Percentiles rank a stretch among this genome's conserved stretches.
Evolutionary conservation across 805 yeast genomes (phyloP).

Genomic region (Candida tammaniensis): DNA sequence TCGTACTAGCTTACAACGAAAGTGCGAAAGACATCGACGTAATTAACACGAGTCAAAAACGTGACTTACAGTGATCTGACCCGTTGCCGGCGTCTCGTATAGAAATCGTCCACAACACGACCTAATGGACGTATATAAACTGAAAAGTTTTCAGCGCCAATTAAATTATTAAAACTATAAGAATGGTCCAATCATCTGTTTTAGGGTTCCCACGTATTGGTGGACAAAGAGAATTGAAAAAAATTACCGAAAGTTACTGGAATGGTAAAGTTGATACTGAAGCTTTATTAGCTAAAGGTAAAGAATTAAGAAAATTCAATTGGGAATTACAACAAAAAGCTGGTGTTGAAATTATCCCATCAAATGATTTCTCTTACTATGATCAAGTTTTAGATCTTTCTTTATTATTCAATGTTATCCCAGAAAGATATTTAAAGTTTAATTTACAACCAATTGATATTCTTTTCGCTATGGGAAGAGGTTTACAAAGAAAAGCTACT

Average conservation of each 20-base stretch:
- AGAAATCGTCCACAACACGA: not conserved
- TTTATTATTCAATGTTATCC: slow-evolving; percentile 89
- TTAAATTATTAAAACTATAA: too few relatives aligned
- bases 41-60: slow-evolving; percentile 5
- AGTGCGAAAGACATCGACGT: too few relatives aligned
- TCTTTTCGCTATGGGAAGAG: slow-evolving; percentile 99
- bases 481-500: slow-evolving; percentile 95
- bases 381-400: slow-evolving; percentile 96
- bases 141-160: not conserved
- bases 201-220: slow-evolving; percentile 99
- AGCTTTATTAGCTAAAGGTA: slow-evolving; percentile 87
- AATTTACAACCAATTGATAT: slow-evolving; percentile 87
- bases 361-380: slow-evolving; percentile 97
- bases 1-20: too few relatives aligned
- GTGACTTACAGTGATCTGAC: too few relatives aligned
- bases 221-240: slow-evolving; percentile 98
- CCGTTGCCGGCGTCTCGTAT: not conserved
- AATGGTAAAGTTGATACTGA: slow-evolving; percentile 85
- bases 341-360: slow-evolving; percentile 95
- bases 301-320: slow-evolving; percentile 91
- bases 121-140: not conserved
- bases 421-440: slow-evolving; percentile 94
- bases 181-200: slow-evolving; percentile 94
- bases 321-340: slow-evolving; percentile 98
- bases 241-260: slow-evolving; percentile 99